Conservation (phyloP, 371 early-diverging fungal species). For the Syncephalis plumigaleata region DNA sequence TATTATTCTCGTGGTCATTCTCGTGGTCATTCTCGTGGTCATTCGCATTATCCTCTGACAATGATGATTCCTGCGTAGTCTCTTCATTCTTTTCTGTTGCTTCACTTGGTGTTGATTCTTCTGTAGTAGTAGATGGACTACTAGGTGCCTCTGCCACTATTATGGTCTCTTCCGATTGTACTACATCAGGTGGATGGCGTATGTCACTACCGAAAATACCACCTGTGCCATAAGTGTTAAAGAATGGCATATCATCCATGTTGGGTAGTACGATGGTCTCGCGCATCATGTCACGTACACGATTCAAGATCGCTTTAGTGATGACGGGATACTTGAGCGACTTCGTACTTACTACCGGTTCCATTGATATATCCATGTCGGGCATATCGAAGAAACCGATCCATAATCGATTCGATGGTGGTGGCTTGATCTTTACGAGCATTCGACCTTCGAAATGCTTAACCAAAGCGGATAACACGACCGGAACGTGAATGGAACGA, state of each 20-base stretch:
- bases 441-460: conserved; percentile 53
- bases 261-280: conserved; percentile 75
- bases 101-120: too few species aligned
- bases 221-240: conserved; percentile 39
- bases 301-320: conserved; percentile 64
- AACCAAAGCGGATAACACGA: conserved; percentile 59
- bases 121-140: too few species aligned
- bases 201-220: conserved; percentile 18
- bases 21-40: too few species aligned
- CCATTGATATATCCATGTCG: conserved; percentile 55
- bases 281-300: conserved; percentile 64
- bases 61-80: too few species aligned
- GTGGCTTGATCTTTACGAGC: conserved; percentile 59
- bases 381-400: conserved; percentile 73
- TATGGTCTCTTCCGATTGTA: too few species aligned
- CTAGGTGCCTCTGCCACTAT: too few species aligned
- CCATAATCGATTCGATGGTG: conserved; percentile 82
- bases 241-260: conserved; percentile 81
- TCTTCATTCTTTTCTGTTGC: too few species aligned
- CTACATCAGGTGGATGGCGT: too few species aligned
- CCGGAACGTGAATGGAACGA: conserved; percentile 49
- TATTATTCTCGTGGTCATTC: too few species aligned
- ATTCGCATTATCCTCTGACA: too few species aligned
- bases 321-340: conserved; percentile 60
- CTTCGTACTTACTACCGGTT: conserved; percentile 75